Conservation (phyloP, 257 asterid species). For the Dorcoceras hygrometricum region DNA sequence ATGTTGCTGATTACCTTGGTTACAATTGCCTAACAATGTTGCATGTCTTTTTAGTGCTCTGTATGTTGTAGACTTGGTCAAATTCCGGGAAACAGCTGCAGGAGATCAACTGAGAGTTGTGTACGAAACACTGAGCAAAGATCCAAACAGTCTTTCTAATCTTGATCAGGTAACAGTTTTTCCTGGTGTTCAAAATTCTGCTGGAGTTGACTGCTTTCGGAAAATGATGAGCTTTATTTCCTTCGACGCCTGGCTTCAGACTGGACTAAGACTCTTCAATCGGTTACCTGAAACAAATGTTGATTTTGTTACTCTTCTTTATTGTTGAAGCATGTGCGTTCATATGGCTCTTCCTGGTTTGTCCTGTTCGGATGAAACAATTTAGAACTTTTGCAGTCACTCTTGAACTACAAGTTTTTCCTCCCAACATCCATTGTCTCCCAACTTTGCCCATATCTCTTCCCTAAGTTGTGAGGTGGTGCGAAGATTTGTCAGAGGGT, state of each 20-base stretch:
- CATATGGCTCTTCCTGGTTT: too few species aligned
- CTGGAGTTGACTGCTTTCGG: too few species aligned
- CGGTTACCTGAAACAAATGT: not conserved
- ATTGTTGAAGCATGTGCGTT: not conserved
- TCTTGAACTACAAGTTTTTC: not conserved
- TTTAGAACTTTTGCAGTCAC: too few species aligned
- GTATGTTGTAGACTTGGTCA: slow-evolving; percentile 85
- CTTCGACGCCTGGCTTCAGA: too few species aligned
- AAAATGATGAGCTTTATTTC: too few species aligned
- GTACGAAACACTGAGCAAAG: slow-evolving; percentile 97
- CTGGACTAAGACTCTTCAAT: too few species aligned
- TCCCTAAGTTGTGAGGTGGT: not conserved
- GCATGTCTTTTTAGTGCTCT: slow-evolving; percentile 69
- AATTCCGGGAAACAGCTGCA: slow-evolving; percentile 97
- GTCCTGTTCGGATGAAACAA: too few species aligned
- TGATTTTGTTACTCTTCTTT: not conserved
- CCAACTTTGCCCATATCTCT: not conserved
- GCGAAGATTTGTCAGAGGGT: not conserved
- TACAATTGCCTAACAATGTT: slow-evolving; percentile 24
- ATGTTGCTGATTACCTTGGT: slow-evolving; percentile 13
- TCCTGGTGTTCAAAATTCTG: not conserved
- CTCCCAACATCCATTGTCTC: not conserved
- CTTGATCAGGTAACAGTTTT: slow-evolving; percentile 75
- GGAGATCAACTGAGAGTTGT: slow-evolving; percentile 93
- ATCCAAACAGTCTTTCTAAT: slow-evolving; percentile 97